Conservation (phyloP, 345 rosid species). For the Camelina sativa region DNA sequence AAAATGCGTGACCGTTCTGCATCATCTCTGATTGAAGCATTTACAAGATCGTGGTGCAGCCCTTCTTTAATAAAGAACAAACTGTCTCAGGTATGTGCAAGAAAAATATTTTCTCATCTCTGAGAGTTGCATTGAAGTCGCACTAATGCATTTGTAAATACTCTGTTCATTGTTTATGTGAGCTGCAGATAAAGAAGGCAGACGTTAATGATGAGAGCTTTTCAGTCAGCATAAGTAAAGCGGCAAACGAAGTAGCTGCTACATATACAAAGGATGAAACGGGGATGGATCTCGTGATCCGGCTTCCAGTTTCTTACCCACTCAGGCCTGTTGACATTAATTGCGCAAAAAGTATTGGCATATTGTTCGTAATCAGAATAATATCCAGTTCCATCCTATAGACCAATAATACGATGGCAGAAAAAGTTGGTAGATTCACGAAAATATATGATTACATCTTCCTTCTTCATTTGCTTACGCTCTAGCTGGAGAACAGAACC, state of each 20-base stretch:
- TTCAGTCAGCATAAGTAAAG: slow-evolving; percentile 82
- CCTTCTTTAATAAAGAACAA: slow-evolving; percentile 78
- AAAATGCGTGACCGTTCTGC: slow-evolving; percentile 83
- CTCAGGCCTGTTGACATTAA: slow-evolving; percentile 83
- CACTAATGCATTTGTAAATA: slow-evolving; percentile 5
- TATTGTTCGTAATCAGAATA: slow-evolving; percentile 77
- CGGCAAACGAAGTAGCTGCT: slow-evolving; percentile 95
- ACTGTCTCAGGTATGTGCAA: slow-evolving; percentile 76
- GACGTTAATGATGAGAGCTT: slow-evolving; percentile 83
- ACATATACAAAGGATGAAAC: slow-evolving; percentile 96
- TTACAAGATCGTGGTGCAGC: slow-evolving; percentile 94
- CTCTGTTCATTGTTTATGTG: slow-evolving; percentile 37
- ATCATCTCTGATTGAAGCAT: slow-evolving; percentile 70
- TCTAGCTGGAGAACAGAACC: no score
- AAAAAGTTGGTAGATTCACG: no score
- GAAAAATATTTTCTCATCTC: background rate
- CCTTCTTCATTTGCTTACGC: no score
- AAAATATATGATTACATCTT: no score
- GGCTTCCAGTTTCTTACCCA: slow-evolving; percentile 87
- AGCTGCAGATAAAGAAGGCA: slow-evolving; percentile 86
- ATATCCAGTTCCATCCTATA: no score
- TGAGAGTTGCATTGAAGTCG: slow-evolving; percentile 22
- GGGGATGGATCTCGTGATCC: slow-evolving; percentile 91
- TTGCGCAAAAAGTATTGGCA: slow-evolving; percentile 88
- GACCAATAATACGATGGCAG: no score